These are phyloP conservation scores for Cadophora luteo-olivacea DNA, from an alignment of 2,329 filamentous ascomycete species.

Conservation along the genomic window DNA sequence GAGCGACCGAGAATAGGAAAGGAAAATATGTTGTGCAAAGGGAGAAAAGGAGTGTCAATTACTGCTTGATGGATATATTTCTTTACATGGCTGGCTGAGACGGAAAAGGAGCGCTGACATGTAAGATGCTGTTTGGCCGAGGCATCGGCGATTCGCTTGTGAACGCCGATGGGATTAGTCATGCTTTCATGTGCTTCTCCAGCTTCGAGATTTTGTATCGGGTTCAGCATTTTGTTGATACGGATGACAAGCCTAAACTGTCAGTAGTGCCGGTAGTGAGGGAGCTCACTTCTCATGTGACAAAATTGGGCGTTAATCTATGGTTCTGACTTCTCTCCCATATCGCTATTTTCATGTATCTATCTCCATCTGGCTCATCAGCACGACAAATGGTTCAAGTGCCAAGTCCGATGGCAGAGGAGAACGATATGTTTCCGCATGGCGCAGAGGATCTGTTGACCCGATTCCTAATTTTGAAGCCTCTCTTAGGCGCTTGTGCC, in stretches of 20 bases:
- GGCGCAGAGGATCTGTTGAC: too few relatives aligned
- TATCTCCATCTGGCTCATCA: too few relatives aligned
- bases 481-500: background rate
- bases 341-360: too few relatives aligned
- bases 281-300: too few relatives aligned
- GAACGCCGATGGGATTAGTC: slow-evolving; percentile 14
- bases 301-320: too few relatives aligned
- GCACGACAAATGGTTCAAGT: too few relatives aligned
- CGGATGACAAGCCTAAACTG: background rate
- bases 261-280: background rate
- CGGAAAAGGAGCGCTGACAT: background rate
- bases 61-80: background rate
- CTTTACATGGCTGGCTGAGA: too few relatives aligned
- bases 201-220: background rate
- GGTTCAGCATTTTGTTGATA: background rate
- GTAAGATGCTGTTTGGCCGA: slow-evolving; percentile 2
- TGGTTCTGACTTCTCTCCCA: background rate
- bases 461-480: too few relatives aligned
- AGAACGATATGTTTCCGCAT: too few relatives aligned
- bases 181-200: slow-evolving; percentile 3
- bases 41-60: slow-evolving; percentile 9
- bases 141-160: slow-evolving; percentile 16
- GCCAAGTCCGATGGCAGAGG: too few relatives aligned
- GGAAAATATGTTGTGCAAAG: background rate
- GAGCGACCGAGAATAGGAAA: slow-evolving; percentile 9